These are phyloP conservation scores for Eimeria falciformis DNA, from an alignment of 169 alveolate genomes.

Conservation along the genomic window DNA sequence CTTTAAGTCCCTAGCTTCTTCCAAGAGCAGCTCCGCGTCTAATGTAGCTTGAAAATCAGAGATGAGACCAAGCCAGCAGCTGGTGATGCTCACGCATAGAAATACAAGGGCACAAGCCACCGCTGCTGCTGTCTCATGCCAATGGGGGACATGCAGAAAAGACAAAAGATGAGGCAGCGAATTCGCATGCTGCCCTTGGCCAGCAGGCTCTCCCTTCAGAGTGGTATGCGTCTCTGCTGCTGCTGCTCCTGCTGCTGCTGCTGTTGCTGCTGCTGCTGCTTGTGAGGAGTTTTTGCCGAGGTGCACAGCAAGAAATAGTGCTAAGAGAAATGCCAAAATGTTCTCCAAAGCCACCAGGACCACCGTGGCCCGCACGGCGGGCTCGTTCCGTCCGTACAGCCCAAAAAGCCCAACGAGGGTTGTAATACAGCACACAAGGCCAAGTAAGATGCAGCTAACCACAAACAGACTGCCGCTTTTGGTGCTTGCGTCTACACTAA, in stretches of 20 bases:
- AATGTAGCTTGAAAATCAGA: too few relatives aligned
- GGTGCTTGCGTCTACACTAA: background rate
- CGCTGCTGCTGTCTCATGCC: too few relatives aligned
- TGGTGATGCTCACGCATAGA: too few relatives aligned
- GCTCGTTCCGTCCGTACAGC: background rate
- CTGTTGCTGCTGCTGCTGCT: background rate
- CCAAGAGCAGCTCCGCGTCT: too few relatives aligned
- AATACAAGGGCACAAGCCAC: too few relatives aligned
- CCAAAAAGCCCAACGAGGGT: background rate
- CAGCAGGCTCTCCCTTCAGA: too few relatives aligned
- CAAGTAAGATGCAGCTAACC: background rate
- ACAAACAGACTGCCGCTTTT: background rate
- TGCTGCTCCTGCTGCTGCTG: conserved; percentile 30
- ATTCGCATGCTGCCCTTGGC: too few relatives aligned
- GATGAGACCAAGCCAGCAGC: too few relatives aligned
- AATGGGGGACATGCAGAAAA: too few relatives aligned
- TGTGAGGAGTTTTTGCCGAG: background rate
- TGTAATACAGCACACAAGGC: background rate
- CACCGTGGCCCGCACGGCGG: background rate
- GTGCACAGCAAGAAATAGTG: background rate
- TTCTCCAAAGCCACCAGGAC: background rate
- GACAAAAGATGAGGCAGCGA: too few relatives aligned
- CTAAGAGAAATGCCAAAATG: background rate
- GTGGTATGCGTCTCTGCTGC: too few relatives aligned
- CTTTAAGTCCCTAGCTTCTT: too few relatives aligned